phyloP scores from a whole-genome alignment of 768 basidiomycete species.

The Holtermannia corniformis region DNA sequence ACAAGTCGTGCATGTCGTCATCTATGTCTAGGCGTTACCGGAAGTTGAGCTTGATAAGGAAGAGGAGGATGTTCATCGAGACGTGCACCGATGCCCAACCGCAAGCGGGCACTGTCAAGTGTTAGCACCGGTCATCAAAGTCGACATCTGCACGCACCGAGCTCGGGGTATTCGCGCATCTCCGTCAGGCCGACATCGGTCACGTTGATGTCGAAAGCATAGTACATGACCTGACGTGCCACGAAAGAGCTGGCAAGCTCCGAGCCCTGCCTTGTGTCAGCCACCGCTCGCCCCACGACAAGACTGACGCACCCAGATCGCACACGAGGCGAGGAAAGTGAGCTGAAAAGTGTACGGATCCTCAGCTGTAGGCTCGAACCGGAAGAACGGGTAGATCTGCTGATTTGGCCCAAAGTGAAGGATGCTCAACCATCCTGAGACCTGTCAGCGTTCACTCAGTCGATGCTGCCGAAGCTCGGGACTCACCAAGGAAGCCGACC shows the following conservation, averaged over 20 bases:
- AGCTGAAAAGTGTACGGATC: constrained; percentile 46
- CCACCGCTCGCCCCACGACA: not conserved
- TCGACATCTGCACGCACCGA: constrained; percentile 16
- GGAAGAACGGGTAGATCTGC: constrained; percentile 45
- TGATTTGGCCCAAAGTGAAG: constrained; percentile 44
- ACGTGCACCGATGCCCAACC: constrained; percentile 44
- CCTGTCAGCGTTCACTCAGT: constrained; percentile 10
- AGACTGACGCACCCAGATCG: constrained; percentile 38
- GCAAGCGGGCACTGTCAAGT: constrained; percentile 18
- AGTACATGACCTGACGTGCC: constrained; percentile 37
- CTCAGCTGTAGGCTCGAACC: constrained; percentile 36
- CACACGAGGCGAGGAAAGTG: constrained; percentile 42
- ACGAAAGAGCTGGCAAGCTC: constrained; percentile 42
- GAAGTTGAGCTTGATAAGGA: constrained; percentile 39
- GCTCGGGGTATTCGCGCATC: constrained; percentile 43
- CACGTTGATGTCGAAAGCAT: constrained; percentile 41
- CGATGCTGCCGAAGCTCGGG: not conserved
- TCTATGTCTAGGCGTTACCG: constrained; percentile 4
- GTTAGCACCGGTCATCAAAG: not conserved
- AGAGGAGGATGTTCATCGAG: constrained; percentile 43
- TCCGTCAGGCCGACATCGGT: constrained; percentile 42
- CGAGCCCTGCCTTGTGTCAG: constrained; percentile 24
- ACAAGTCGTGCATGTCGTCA: not conserved
- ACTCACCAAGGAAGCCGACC: constrained; percentile 28
- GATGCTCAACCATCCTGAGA: constrained; percentile 42